Evolutionary conservation across 805 yeast genomes (phyloP).

Genomic region (Schizosaccharomyces cryophilus): DNA sequence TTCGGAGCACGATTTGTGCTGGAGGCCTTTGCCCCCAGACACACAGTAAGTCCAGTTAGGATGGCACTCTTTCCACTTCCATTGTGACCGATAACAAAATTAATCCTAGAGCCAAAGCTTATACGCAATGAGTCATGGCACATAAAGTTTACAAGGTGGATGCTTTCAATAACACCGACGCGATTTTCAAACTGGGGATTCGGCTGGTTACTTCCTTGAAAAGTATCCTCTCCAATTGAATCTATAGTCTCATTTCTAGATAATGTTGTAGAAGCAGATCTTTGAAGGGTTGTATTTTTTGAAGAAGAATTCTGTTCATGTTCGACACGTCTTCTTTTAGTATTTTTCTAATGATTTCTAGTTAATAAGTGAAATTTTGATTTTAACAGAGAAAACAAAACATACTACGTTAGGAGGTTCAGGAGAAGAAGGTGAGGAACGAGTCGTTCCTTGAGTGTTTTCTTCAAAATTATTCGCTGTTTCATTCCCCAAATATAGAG

Average conservation of each 20-base stretch:
- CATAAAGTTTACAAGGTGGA: slow-evolving; percentile 57
- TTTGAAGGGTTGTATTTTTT: background rate
- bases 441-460: too few species aligned
- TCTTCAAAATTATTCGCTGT: too few species aligned
- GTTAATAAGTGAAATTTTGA: too few species aligned
- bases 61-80: slow-evolving; percentile 90
- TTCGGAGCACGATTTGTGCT: slow-evolving; percentile 67
- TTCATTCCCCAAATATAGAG: too few species aligned
- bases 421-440: too few species aligned
- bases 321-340: too few species aligned
- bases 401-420: too few species aligned
- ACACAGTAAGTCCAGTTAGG: slow-evolving; percentile 77
- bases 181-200: background rate
- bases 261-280: background rate
- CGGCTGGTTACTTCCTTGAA: background rate
- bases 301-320: too few species aligned
- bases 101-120: slow-evolving; percentile 54
- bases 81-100: slow-evolving; percentile 86
- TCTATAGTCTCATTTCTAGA: too few species aligned
- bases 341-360: too few species aligned
- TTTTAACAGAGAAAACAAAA: too few species aligned
- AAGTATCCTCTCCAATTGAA: too few species aligned
- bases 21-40: slow-evolving; percentile 65
- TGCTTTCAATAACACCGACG: slow-evolving; percentile 37
- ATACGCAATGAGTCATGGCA: slow-evolving; percentile 65